Evolutionary conservation across 169 alveolate genomes (phyloP), one percentile per base, ranked within the genome.

Genomic region (Perkinsus marinus): DNA sequence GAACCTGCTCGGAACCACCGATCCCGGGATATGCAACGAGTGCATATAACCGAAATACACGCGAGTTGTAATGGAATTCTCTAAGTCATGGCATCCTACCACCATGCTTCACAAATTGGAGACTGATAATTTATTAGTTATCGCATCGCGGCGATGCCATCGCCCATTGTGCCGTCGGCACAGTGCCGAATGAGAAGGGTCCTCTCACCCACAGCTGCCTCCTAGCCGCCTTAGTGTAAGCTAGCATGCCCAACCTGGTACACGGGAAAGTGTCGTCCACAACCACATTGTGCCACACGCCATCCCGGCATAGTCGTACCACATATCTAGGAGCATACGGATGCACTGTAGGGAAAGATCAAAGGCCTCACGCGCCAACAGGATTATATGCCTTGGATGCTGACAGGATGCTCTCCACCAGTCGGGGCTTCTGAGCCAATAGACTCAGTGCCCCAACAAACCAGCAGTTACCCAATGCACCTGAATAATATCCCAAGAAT

Each of bases 391-490:
- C 38, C 68, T 39, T 90, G 26, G 68, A 57, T 19, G 79, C 5
- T 19, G 57, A 19, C 0, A 90, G 30, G 17, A 90, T 43, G 2
- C 39, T 90, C 30, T 90, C 91, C 39, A 90, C 39, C 43, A 90
- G 37, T 9, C 41, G 0, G 17, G 91, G 91, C 39, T 36, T 90
- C 69, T 39, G 91, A 0, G 91, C 91, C 41, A 90, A 39, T 36
- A 90, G 41, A 34, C 79, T 39, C 7, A 90, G 39, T 16, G 91
- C 91, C 13, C 91, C 91, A 0, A 57, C 91, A 57, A 90, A 90
- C 91, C 91, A 90, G 91, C 91, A 90, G 69, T 90, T 90, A n/a
- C 91, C 91, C n/a, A 90, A n/a, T 34, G 91, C 91, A 9, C 91
- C 91, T 57, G 79, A 57, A 2, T 26, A 57, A n/a, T n/a, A n/a